Evolutionary conservation across 805 yeast genomes (phyloP), one percentile per base, ranked within the genome.

Genomic region (Candida golubevii): DNA sequence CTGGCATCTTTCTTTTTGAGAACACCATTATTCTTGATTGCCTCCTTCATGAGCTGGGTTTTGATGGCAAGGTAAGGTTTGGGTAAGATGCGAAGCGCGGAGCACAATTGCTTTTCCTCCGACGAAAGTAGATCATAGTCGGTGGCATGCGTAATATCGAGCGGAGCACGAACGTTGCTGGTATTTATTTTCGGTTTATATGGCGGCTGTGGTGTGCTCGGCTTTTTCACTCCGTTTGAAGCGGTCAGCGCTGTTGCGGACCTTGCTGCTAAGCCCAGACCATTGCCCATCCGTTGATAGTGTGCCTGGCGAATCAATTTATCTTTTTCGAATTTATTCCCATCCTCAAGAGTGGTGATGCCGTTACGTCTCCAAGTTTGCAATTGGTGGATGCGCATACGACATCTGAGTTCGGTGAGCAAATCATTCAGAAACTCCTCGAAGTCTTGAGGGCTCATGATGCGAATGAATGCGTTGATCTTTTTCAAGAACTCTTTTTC

Each of bases 311-410:
- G 75, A 32, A 78, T 75, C 35, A 81, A 72, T 61, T 88, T 88
- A 61, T 95, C 99, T 61, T 88, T 85, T 60, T 93, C 99, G 61
- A 80, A 93, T 61, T 82, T 85, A 30, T 72, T 65, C 5, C 98
- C 99, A 39, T 79, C 84, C 48, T 90, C 97, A 35, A 88, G 55
- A 0, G 88, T 80, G 4, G 89, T 85, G 39, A 93, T 78, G 6
- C 99, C 99, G 61, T 88, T 84, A 39, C 82, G 77, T 50, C 99
- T 78, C 88, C 96, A 95, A 59, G 85, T 91, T 64, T 93, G 99
- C 28, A 95, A 69, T 64, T 89, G 97, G 41, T 84, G 85, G 39
- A 93, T 89, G 50, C 95, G 78, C 32, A 82, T 76, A 45, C 97
- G 75, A 52, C 87, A 81, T 54, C 80, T 82, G 41, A 88, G 74